Conservation (phyloP, 176 grass and related monocot genomes). For the Alopecurus myosuroides region DNA sequence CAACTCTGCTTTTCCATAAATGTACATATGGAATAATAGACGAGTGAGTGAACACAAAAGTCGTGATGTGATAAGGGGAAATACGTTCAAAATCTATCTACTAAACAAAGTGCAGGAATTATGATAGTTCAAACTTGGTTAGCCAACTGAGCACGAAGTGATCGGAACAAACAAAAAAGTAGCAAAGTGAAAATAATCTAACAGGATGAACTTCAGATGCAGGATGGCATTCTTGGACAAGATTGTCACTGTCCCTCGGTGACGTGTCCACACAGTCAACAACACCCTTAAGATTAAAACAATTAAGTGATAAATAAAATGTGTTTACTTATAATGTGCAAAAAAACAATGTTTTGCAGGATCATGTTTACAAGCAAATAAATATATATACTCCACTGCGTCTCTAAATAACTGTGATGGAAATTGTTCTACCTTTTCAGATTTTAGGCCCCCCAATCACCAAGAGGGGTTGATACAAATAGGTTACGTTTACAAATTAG, state of each 20-base stretch:
- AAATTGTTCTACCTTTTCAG: neutral
- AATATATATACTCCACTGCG: neutral
- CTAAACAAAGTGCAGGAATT: neutral
- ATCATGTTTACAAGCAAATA: neutral
- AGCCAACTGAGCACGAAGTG: slow-evolving; percentile 1
- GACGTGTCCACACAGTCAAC: slow-evolving; percentile 21
- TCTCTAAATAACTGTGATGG: neutral
- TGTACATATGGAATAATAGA: no score
- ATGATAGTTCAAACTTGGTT: neutral
- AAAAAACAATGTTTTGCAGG: neutral
- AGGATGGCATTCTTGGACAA: slow-evolving; percentile 14
- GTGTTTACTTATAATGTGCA: neutral
- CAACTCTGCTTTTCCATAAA: no score
- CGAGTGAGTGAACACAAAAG: no score
- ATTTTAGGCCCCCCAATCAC: neutral
- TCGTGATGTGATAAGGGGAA: no score
- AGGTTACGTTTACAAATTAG: neutral
- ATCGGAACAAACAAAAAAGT: neutral
- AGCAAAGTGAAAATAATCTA: slow-evolving; percentile 25
- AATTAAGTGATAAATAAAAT: slow-evolving; percentile 16
- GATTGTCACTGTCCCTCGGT: slow-evolving; percentile 18
- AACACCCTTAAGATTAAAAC: slow-evolving; percentile 33
- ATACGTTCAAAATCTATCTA: no score
- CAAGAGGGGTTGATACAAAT: neutral
- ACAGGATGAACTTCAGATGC: slow-evolving; percentile 26